phyloP scores from a whole-genome alignment of 176 grass and related monocot species.

The Musa beccarii region DNA sequence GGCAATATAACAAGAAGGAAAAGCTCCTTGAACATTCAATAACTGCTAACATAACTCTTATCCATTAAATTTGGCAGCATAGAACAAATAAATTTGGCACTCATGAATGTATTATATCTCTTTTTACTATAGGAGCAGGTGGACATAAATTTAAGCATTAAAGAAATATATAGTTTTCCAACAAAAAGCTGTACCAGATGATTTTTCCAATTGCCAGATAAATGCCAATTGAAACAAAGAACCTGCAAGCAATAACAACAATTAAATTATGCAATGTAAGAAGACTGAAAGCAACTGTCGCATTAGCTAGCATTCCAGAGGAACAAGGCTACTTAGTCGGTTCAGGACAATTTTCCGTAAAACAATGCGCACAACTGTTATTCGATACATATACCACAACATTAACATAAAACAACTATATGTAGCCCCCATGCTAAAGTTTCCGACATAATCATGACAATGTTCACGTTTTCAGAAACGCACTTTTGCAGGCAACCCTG shows the following conservation, averaged over 20 bases:
- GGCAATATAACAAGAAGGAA: too few species aligned
- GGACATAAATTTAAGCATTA: neutral
- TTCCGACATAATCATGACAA: too few species aligned
- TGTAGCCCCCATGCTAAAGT: too few species aligned
- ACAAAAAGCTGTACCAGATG: slow-evolving; percentile 25
- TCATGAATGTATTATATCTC: too few species aligned
- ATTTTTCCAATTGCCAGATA: slow-evolving; percentile 27
- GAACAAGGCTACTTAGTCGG: too few species aligned
- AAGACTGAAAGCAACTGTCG: neutral
- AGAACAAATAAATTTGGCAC: neutral
- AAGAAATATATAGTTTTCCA: neutral
- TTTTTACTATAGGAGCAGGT: neutral
- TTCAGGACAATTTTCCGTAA: too few species aligned
- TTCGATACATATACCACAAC: too few species aligned
- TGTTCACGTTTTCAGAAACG: too few species aligned
- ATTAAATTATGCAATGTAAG: slow-evolving; percentile 12
- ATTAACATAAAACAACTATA: too few species aligned
- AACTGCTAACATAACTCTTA: neutral
- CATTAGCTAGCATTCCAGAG: neutral
- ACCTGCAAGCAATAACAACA: slow-evolving; percentile 27
- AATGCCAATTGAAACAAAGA: slow-evolving; percentile 47
- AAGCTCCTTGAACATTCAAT: too few species aligned
- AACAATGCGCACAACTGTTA: too few species aligned
- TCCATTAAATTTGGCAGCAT: neutral
- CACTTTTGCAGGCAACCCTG: too few species aligned